Base-by-base conservation (phyloP, 495 filamentous ascomycete species). In the Cudoniella acicularis region DNA sequence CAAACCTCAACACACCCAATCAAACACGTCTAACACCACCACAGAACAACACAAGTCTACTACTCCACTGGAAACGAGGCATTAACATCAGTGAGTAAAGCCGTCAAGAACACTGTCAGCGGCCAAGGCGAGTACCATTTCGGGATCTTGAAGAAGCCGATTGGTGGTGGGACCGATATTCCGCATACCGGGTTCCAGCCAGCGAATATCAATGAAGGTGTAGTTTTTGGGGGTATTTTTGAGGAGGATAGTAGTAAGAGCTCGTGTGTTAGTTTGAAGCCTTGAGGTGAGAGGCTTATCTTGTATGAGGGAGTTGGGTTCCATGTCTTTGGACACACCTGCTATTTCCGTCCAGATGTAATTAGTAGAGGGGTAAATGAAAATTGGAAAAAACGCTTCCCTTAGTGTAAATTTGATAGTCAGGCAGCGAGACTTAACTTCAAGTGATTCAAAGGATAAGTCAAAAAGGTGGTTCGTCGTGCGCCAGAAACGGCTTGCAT, bases 101-200 rank as follows among this genome's bases (percentile, higher is more conserved):
- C 66, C 9, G 43, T 70, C 3, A 26, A 54, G 25, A 79, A 79
- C 48, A 68, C 75, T 27, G 64, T 73, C 20, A 73, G 70, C 20
- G 72, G 74, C 8, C 72, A 73, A 53, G 75, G 75, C 3, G 71
- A 75, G 51, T 76, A 77, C 36, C 74, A 79, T 57, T 70, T 78
- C 47, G 74, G 75, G 21, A 62, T 77, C 2, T 57, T 78, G 22
- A 77, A 79, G 57, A 75, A 76, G 52, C 68, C 68, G 1, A 66
- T 71, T 1, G 53, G 53, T 8, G 67, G 64, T 20, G 68, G 64
- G 16, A 66, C 52, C 17, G 70, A 77, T 52, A 67, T 73, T 21
- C 66, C 70, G 24, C 62, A 70, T 36, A 64, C 67, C 27, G 75
- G 74, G 10, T 68, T 67, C 47, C 76, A 78, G 52, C 62, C 65